Percentiles rank a stretch among this genome's conserved stretches.
These are phyloP conservation scores for Candida ponderosae DNA, from an alignment of 805 yeast species.

Conservation along the genomic window DNA sequence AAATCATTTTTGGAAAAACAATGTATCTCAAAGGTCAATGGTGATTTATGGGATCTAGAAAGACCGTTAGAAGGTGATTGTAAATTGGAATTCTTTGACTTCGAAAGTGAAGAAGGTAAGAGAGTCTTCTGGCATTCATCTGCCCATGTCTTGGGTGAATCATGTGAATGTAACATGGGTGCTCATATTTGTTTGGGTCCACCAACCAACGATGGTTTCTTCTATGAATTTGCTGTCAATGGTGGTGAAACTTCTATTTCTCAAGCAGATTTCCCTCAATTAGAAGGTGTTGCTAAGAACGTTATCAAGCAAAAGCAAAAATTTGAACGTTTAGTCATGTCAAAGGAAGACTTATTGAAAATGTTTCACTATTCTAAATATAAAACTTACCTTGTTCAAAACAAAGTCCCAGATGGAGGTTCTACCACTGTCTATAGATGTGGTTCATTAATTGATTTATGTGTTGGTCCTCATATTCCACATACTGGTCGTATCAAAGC, in stretches of 20 bases:
- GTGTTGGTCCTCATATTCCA: slow-evolving; percentile 97
- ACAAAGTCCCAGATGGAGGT: slow-evolving; percentile 93
- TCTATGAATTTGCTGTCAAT: slow-evolving; percentile 87
- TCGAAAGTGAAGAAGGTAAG: slow-evolving; percentile 90
- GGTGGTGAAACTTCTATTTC: slow-evolving; percentile 71
- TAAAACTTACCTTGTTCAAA: slow-evolving; percentile 78
- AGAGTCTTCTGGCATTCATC: slow-evolving; percentile 98
- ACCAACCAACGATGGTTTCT: slow-evolving; percentile 96
- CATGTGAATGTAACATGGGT: slow-evolving; percentile 93
- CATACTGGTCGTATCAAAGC: slow-evolving; percentile 96
- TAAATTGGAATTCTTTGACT: slow-evolving; percentile 75
- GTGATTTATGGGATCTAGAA: slow-evolving; percentile 88
- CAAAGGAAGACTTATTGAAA: slow-evolving; percentile 83
- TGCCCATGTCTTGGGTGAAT: slow-evolving; percentile 97
- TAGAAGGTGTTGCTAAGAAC: slow-evolving; percentile 81
- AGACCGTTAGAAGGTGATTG: slow-evolving; percentile 81
- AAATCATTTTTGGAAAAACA: slow-evolving; percentile 84
- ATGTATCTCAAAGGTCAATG: slow-evolving; percentile 87
- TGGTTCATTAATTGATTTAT: slow-evolving; percentile 93
- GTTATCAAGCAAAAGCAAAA: slow-evolving; percentile 93
- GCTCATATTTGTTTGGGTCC: slow-evolving; percentile 93
- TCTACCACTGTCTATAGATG: slow-evolving; percentile 96
- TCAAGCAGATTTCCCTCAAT: slow-evolving; percentile 73
- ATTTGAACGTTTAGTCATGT: slow-evolving; percentile 86
- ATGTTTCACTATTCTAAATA: slow-evolving; percentile 96